These are phyloP conservation scores for Zygotorulaspora chibaensis DNA, from an alignment of 805 yeast species.

Conservation along the genomic window DNA sequence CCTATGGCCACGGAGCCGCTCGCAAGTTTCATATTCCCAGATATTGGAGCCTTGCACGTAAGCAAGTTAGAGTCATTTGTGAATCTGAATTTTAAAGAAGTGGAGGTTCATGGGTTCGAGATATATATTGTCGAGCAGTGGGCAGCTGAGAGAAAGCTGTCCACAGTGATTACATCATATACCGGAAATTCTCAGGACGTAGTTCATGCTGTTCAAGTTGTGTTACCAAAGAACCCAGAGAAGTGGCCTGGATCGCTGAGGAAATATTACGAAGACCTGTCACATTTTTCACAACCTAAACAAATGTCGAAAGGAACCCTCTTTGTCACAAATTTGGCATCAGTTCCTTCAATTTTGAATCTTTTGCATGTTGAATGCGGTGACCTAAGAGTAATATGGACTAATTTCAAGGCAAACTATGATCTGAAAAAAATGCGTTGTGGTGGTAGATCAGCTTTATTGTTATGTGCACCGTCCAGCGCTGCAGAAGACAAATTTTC, in stretches of 20 bases:
- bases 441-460: conserved; percentile 76
- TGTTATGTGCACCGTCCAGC: conserved; percentile 66
- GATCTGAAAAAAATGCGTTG: conserved; percentile 75
- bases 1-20: conserved; percentile 10
- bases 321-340: conserved; percentile 78
- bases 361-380: conserved; percentile 68
- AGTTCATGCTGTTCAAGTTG: conserved; percentile 56
- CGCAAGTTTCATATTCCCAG: conserved; percentile 47
- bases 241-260: conserved; percentile 43
- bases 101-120: conserved; percentile 70
- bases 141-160: conserved; percentile 67
- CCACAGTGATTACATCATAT: conserved; percentile 69
- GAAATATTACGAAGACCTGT: conserved; percentile 60
- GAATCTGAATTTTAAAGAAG: conserved; percentile 42
- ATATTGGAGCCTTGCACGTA: conserved; percentile 48
- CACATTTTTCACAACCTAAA: conserved; percentile 64
- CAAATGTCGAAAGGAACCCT: conserved; percentile 55
- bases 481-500: conserved; percentile 79
- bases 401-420: conserved; percentile 64
- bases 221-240: conserved; percentile 38
- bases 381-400: conserved; percentile 47
- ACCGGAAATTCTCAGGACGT: conserved; percentile 77
- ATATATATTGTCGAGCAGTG: conserved; percentile 92
- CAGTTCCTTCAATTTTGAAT: conserved; percentile 69
- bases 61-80: conserved; percentile 41